Evolutionary conservation across 192 early-diverging fungal genomes (phyloP), one percentile per base, ranked within the genome.

Genomic region (Helicostylum pulchrum): DNA sequence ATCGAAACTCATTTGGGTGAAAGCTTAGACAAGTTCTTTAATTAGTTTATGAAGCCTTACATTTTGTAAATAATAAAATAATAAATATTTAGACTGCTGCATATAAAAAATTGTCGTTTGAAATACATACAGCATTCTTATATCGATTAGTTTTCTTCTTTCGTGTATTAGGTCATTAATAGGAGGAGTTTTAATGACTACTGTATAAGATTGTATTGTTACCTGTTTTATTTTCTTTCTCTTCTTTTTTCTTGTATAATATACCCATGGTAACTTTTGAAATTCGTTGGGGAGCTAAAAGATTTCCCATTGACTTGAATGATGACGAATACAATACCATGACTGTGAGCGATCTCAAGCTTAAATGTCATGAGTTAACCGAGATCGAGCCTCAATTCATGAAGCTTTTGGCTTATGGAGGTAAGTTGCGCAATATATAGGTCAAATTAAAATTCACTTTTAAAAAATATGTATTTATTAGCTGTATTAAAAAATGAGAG

Each of bases 1-100:
- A 96, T 99, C 60, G 94, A 99, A 65, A 83, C 87, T 9, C 85
- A 92, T 64, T 76, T 99, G 57, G 97, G 97, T 61, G 95, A 97
- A 71, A 86, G 86, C 36, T 81, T 97, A 55, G 84, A 92, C 57
- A 88, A 90, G 62, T 96, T 94, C 69, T 87, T 96, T 52, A 77
- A 86, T 26, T 91, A 82, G 36, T 9, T 39, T 39, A 26, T 26
- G 26, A 26, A 26, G 26, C 26, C 26, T 26, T 26, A 26, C 26
- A 26, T 26, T 26, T 26, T 26, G 26, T 26, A 26, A 26, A 26
- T 26, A 26, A 26, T 26, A 26, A 26, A 2, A 26, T 26, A 26
- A 26, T 26, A 26, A 26, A 26, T 26, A 26, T 26, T 26, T 26
- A 26, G 26, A 26, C 26, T 26, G 26, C 26, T 26, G 26, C 26